Evolutionary conservation across 306 rosid species (phyloP).

Genomic region (Arachis hypogaea): DNA sequence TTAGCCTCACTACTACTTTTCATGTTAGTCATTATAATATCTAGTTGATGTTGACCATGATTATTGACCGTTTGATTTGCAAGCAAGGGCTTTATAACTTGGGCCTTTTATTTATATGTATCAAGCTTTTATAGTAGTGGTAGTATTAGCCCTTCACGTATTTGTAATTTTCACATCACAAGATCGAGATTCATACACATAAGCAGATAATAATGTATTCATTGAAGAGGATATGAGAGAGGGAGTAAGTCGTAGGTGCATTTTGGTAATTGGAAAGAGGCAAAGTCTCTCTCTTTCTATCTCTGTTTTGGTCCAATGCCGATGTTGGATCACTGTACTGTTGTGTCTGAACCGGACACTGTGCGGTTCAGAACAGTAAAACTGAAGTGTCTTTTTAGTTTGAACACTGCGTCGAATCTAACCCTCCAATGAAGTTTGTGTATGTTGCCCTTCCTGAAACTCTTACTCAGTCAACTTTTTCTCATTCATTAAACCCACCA

Average conservation of each 20-base stretch:
- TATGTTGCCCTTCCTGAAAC: constrained; percentile 11
- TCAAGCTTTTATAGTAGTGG: too few species aligned
- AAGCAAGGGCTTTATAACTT: not conserved
- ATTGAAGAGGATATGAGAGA: not conserved
- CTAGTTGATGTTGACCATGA: constrained; percentile 32
- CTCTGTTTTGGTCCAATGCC: constrained; percentile 48
- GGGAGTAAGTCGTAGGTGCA: constrained; percentile 18
- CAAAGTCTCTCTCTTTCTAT: not conserved
- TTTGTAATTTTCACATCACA: constrained; percentile 39
- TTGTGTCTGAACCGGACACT: constrained; percentile 59
- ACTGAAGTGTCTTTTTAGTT: constrained; percentile 45
- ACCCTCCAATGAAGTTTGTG: constrained; percentile 37
- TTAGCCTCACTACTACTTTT: constrained; percentile 34
- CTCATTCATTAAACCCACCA: constrained; percentile 2
- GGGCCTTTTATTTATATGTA: not conserved
- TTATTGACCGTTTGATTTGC: constrained; percentile 23
- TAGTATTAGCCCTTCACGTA: constrained; percentile 15
- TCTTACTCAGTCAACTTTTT: constrained; percentile 6
- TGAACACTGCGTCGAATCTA: constrained; percentile 42
- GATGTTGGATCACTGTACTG: constrained; percentile 59
- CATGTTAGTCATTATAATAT: constrained; percentile 1
- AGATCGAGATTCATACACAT: constrained; percentile 18
- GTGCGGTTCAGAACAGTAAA: constrained; percentile 54
- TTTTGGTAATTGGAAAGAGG: constrained; percentile 42
- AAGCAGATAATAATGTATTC: not conserved